These are phyloP conservation scores for Solanum rostratum DNA, from an alignment of 257 asterid species.

Conservation along the genomic window DNA sequence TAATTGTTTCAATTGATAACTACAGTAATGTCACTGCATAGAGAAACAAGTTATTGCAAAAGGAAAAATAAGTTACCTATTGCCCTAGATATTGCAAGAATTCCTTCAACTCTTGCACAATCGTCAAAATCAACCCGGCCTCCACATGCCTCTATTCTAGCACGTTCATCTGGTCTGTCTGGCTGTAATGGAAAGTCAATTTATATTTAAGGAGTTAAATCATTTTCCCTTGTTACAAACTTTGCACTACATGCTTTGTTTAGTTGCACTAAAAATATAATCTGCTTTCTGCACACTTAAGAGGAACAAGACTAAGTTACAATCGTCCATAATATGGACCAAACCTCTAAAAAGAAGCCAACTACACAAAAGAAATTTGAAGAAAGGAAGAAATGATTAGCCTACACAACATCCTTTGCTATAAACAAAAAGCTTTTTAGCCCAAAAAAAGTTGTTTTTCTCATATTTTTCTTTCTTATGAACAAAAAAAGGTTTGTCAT, in stretches of 20 bases:
- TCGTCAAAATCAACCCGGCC: not conserved
- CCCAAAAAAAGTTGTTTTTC: too few species aligned
- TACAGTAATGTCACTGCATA: not conserved
- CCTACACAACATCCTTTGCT: too few species aligned
- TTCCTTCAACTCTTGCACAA: conserved; percentile 6
- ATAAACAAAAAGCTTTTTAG: too few species aligned
- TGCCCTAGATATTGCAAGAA: conserved; percentile 11
- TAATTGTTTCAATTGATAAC: not conserved
- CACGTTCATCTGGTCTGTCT: not conserved
- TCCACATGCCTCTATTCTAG: too few species aligned
- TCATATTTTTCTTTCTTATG: too few species aligned
- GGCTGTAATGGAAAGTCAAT: not conserved
- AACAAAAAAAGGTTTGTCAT: too few species aligned
- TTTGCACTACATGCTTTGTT: not conserved
- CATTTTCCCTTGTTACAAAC: not conserved
- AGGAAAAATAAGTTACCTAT: not conserved
- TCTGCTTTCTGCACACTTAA: too few species aligned
- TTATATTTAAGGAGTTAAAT: not conserved
- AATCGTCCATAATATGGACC: too few species aligned
- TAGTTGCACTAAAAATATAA: not conserved
- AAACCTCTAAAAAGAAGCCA: too few species aligned
- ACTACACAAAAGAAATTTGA: too few species aligned
- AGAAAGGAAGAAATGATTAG: too few species aligned
- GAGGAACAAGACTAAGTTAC: too few species aligned
- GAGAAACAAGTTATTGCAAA: not conserved